phyloP scores from a whole-genome alignment of 306 rosid species.

The Datisca glomerata region DNA sequence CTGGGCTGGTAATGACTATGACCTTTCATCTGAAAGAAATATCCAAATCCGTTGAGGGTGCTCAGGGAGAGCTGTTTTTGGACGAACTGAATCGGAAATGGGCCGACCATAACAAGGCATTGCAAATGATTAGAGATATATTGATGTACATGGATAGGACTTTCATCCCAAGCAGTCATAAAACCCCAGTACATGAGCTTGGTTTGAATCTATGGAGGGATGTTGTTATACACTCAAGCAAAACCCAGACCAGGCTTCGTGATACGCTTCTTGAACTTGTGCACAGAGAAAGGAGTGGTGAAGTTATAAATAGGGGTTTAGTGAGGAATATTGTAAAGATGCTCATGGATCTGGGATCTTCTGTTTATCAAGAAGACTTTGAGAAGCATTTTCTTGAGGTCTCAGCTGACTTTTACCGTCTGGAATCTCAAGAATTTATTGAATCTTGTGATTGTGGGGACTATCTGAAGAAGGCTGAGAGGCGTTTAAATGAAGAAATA shows the following conservation, averaged over 20 bases:
- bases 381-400: constrained; percentile 57
- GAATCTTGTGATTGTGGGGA: constrained; percentile 73
- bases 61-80: constrained; percentile 63
- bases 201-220: constrained; percentile 84
- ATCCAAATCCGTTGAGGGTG: constrained; percentile 51
- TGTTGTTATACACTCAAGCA: constrained; percentile 43
- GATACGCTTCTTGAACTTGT: constrained; percentile 57
- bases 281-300: constrained; percentile 50
- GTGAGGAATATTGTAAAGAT: constrained; percentile 56
- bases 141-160: constrained; percentile 98
- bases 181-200: constrained; percentile 66
- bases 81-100: constrained; percentile 76
- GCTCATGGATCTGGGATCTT: constrained; percentile 73
- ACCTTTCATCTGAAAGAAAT: constrained; percentile 57
- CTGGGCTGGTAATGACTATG: constrained; percentile 69
- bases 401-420: constrained; percentile 63
- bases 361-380: constrained; percentile 60
- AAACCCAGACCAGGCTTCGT: constrained; percentile 52
- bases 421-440: constrained; percentile 62
- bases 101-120: constrained; percentile 68
- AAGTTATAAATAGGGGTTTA: constrained; percentile 63
- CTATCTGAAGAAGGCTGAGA: constrained; percentile 69
- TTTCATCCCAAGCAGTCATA: constrained; percentile 43
- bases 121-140: constrained; percentile 70
- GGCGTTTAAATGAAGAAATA: constrained; percentile 69